A percentile compares a stretch with the other conserved stretches of the same genome.
Conservation (phyloP, 768 basidiomycete genomes). For the Exsudoporus frostii region DNA sequence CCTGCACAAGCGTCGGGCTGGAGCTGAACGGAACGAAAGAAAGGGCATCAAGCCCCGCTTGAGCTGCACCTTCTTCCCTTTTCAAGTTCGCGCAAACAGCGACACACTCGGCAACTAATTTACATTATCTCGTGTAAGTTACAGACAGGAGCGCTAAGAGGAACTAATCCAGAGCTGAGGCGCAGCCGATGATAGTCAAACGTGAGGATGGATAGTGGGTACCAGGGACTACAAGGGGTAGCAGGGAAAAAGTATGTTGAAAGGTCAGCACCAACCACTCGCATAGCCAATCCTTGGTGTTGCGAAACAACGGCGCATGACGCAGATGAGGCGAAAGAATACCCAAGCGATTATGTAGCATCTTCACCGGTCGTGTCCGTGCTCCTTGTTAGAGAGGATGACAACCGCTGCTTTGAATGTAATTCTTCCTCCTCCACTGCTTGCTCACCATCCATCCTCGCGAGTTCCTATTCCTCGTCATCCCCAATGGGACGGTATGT, state of each 20-base stretch:
- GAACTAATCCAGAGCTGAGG: slow-evolving; percentile 1
- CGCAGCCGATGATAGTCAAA: slow-evolving; percentile 1
- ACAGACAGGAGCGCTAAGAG: slow-evolving; percentile 7
- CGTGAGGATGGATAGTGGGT: slow-evolving; percentile 29
- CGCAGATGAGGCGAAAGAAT: not conserved
- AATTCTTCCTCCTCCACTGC: slow-evolving; percentile 25
- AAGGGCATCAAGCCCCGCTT: slow-evolving; percentile 28
- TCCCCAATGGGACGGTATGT: slow-evolving; percentile 48
- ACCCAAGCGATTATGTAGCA: slow-evolving; percentile 1
- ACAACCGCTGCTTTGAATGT: slow-evolving; percentile 9
- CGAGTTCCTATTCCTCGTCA: slow-evolving; percentile 54
- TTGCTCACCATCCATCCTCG: slow-evolving; percentile 45
- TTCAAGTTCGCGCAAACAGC: not conserved
- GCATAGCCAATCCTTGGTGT: slow-evolving; percentile 4
- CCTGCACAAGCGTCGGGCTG: slow-evolving; percentile 19
- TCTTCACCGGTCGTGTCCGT: slow-evolving; percentile 6
- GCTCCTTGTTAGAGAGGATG: slow-evolving; percentile 11
- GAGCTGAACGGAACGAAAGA: slow-evolving; percentile 4
- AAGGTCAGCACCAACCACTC: slow-evolving; percentile 4
- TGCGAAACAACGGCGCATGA: slow-evolving; percentile 5
- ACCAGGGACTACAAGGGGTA: slow-evolving; percentile 6
- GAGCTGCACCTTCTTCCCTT: not conserved
- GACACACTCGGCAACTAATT: not conserved
- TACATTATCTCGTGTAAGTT: slow-evolving; percentile 12
- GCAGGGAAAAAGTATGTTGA: slow-evolving; percentile 1